A percentile compares a stretch with the other conserved stretches of the same genome.
Evolutionary conservation across 78 protist genomes (phyloP).

Genomic region (Chrysochromulina parva): DNA sequence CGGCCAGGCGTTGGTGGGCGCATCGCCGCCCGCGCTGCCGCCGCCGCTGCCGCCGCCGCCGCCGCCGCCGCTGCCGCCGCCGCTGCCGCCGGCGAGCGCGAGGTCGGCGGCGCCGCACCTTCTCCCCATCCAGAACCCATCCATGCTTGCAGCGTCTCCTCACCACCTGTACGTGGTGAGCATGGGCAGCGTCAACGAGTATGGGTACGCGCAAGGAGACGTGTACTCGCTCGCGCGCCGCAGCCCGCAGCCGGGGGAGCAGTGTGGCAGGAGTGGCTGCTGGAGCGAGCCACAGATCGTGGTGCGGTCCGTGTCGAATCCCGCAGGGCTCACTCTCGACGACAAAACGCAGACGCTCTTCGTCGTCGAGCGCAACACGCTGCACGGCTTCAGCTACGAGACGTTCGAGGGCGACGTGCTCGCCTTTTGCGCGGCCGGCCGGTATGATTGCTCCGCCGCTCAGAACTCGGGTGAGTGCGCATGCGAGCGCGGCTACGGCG

Average conservation of each 20-base stretch:
- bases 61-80: too few species aligned
- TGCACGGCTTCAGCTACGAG: background rate
- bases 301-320: background rate
- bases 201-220: too few species aligned
- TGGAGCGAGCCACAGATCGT: background rate
- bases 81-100: too few species aligned
- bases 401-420: background rate
- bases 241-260: background rate
- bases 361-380: background rate
- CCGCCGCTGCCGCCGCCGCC: too few species aligned
- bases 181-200: too few species aligned
- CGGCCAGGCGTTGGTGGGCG: too few species aligned
- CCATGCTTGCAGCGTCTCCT: too few species aligned
- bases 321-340: background rate
- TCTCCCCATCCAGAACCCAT: too few species aligned
- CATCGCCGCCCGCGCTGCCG: too few species aligned
- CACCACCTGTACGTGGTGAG: too few species aligned
- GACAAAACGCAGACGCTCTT: background rate
- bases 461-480: conserved; percentile 12
- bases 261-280: background rate
- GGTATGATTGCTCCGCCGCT: background rate
- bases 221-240: too few species aligned
- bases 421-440: background rate
- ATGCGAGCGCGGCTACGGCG: background rate
- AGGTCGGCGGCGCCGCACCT: too few species aligned